Percentiles rank a stretch among this genome's conserved stretches.
phyloP scores from a whole-genome alignment of 2,329 filamentous ascomycete species.

The Penicillium fuscoglaucum region DNA sequence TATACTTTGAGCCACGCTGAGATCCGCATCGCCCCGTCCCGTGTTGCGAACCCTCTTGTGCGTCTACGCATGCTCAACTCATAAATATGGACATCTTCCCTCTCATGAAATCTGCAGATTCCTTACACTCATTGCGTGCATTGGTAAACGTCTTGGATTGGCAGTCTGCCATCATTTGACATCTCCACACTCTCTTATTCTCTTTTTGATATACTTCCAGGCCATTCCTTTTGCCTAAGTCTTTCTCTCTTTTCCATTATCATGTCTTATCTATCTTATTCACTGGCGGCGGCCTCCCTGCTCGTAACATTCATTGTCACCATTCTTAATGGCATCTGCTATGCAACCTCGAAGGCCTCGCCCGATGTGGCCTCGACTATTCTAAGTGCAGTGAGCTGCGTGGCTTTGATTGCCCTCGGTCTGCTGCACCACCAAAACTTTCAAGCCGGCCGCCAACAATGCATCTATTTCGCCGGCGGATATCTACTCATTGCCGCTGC shows the following conservation, averaged over 20 bases:
- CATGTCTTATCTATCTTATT: slow-evolving; percentile 24
- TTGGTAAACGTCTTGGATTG: slow-evolving; percentile 12
- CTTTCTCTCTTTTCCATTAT: slow-evolving; percentile 11
- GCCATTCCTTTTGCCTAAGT: neutral
- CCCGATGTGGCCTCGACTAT: slow-evolving; percentile 28
- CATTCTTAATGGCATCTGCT: slow-evolving; percentile 33
- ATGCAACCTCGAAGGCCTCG: slow-evolving; percentile 23
- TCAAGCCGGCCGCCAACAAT: slow-evolving; percentile 13
- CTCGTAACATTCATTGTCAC: slow-evolving; percentile 28
- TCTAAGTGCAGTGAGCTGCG: slow-evolving; percentile 30
- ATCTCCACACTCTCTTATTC: slow-evolving; percentile 1
- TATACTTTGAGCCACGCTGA: slow-evolving; percentile 21
- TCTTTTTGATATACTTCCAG: neutral
- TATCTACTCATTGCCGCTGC: slow-evolving; percentile 32
- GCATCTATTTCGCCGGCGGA: slow-evolving; percentile 18
- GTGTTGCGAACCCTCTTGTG: slow-evolving; percentile 6
- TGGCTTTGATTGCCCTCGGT: slow-evolving; percentile 24
- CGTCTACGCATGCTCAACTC: slow-evolving; percentile 9
- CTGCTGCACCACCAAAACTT: slow-evolving; percentile 22
- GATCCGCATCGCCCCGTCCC: slow-evolving; percentile 19
- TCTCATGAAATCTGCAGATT: neutral
- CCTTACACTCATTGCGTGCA: slow-evolving; percentile 7
- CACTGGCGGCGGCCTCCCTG: slow-evolving; percentile 28
- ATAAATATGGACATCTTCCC: slow-evolving; percentile 21
- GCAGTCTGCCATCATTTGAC: slow-evolving; percentile 11